phyloP scores from a whole-genome alignment of 75 land plant species.

The Picea glauca region DNA sequence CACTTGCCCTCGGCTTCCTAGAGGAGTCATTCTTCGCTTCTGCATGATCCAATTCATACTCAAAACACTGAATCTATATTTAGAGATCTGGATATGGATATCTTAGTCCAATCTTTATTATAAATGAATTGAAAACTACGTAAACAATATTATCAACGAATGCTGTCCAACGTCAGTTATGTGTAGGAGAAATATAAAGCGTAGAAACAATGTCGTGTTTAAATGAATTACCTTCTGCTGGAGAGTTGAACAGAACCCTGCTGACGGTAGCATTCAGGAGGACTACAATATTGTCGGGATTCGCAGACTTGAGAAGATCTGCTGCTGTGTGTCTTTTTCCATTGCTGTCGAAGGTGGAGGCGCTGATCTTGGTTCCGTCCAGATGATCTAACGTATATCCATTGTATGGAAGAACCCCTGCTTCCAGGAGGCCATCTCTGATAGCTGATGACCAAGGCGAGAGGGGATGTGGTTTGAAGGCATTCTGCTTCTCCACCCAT shows the following conservation, averaged over 20 bases:
- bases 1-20: too few relatives aligned
- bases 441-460: slow-evolving; percentile 16
- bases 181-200: too few relatives aligned
- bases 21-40: too few relatives aligned
- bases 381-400: neutral
- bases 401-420: neutral
- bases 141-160: too few relatives aligned
- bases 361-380: slow-evolving; percentile 22
- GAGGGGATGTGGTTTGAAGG: slow-evolving; percentile 14
- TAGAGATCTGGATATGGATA: too few relatives aligned
- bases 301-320: slow-evolving; percentile 14
- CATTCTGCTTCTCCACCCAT: slow-evolving; percentile 38
- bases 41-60: too few relatives aligned
- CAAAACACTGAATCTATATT: too few relatives aligned
- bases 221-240: neutral
- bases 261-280: slow-evolving; percentile 19
- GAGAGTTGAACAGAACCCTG: slow-evolving; percentile 8
- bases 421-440: slow-evolving; percentile 24
- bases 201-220: too few relatives aligned
- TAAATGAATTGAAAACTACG: too few relatives aligned
- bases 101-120: too few relatives aligned
- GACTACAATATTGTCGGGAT: slow-evolving; percentile 14
- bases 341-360: slow-evolving; percentile 18
- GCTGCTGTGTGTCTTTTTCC: slow-evolving; percentile 25
- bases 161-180: too few relatives aligned